Evolutionary conservation across 2,329 filamentous ascomycete species (phyloP).

Genomic region (Trichophyton verrucosum): DNA sequence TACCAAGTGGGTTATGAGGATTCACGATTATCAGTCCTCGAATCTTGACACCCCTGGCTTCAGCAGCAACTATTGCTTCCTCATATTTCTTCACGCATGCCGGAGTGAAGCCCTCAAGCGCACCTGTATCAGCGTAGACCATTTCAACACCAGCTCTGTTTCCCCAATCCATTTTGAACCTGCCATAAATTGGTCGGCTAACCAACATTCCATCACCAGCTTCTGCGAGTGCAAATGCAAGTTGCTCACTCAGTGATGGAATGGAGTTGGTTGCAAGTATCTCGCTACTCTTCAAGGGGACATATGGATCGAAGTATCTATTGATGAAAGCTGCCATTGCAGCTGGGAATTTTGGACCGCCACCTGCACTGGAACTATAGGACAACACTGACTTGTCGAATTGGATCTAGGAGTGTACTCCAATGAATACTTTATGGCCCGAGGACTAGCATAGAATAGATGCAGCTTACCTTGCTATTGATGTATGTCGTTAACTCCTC

Average conservation of each 20-base stretch:
- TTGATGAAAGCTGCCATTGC: conserved; percentile 34
- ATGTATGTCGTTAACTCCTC: conserved; percentile 29
- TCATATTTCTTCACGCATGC: conserved; percentile 28
- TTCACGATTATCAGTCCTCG: conserved; percentile 33
- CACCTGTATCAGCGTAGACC: conserved; percentile 28
- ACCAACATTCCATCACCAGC: conserved; percentile 37
- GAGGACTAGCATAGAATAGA: not conserved
- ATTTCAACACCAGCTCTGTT: conserved; percentile 31
- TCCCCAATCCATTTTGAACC: conserved; percentile 39
- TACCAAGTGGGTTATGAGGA: conserved; percentile 35
- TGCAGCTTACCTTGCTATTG: conserved; percentile 23
- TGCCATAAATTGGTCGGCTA: conserved; percentile 36
- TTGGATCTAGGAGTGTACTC: conserved; percentile 15
- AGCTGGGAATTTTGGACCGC: conserved; percentile 27
- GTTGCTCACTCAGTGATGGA: conserved; percentile 32
- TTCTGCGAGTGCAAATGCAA: conserved; percentile 33
- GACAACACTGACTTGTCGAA: conserved; percentile 26
- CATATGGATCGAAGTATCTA: conserved; percentile 27
- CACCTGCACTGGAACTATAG: conserved; percentile 31
- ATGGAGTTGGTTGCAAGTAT: conserved; percentile 33
- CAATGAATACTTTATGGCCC: not conserved
- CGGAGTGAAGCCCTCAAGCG: conserved; percentile 28
- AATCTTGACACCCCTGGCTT: conserved; percentile 23
- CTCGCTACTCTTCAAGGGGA: conserved; percentile 24
- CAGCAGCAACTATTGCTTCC: conserved; percentile 23